Conservation (phyloP, 345 rosid species). For the Schrenkiella parvula region DNA sequence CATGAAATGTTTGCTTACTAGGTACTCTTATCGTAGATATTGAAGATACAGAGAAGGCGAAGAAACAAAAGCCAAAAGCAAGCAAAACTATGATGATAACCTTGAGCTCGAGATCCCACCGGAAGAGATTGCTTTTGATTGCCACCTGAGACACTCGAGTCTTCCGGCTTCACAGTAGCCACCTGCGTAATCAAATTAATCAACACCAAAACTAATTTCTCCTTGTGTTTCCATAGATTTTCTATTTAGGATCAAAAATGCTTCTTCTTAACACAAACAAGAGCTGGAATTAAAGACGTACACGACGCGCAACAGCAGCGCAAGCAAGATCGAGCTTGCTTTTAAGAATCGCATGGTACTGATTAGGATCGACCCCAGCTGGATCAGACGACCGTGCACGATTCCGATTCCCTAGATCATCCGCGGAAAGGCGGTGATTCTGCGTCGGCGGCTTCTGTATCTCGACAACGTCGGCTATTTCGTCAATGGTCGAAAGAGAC, state of each 20-base stretch:
- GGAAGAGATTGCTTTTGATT: slow-evolving; percentile 32
- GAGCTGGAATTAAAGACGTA: slow-evolving; percentile 13
- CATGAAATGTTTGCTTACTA: background rate
- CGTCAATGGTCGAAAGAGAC: slow-evolving; percentile 38
- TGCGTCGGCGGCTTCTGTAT: slow-evolving; percentile 34
- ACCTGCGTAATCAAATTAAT: slow-evolving; percentile 35
- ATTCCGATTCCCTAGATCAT: slow-evolving; percentile 16
- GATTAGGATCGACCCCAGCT: slow-evolving; percentile 39
- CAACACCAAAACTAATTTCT: background rate
- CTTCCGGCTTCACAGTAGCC: slow-evolving; percentile 52
- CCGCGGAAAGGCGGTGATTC: background rate
- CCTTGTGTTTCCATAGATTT: background rate
- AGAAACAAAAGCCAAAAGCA: background rate
- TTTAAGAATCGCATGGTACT: slow-evolving; percentile 60
- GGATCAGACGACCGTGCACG: slow-evolving; percentile 29
- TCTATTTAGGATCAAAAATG: background rate
- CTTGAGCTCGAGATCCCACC: slow-evolving; percentile 40
- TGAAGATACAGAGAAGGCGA: background rate
- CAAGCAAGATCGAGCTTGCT: slow-evolving; percentile 72
- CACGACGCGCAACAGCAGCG: slow-evolving; percentile 56
- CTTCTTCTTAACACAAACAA: background rate
- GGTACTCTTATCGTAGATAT: background rate
- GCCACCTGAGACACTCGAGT: slow-evolving; percentile 36
- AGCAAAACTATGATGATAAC: slow-evolving; percentile 16
- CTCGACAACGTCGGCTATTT: slow-evolving; percentile 42